Conservation (phyloP, 2,329 filamentous ascomycete genomes). For the Cryphonectria parasitica region DNA sequence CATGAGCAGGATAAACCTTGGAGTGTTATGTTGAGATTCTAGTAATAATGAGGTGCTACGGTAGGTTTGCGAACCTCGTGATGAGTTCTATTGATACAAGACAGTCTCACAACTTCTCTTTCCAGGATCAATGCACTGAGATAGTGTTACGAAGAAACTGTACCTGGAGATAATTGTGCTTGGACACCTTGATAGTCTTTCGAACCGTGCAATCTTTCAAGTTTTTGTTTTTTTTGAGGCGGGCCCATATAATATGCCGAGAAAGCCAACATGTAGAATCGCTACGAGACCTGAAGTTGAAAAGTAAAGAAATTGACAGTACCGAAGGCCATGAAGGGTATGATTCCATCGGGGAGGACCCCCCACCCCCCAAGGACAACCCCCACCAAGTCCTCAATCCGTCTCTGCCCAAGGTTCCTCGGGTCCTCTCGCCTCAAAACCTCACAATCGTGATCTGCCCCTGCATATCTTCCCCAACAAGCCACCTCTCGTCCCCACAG, state of each 20-base stretch:
- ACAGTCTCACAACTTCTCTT: neutral
- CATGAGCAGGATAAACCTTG: neutral
- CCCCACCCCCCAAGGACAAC: too few species aligned
- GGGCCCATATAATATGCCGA: too few species aligned
- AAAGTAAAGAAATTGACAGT: neutral
- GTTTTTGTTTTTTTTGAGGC: too few species aligned
- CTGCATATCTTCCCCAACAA: conserved; percentile 60
- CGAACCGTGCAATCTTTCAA: too few species aligned
- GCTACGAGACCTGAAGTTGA: neutral
- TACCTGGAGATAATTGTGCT: neutral
- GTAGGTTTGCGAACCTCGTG: neutral
- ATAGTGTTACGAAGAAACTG: neutral
- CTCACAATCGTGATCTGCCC: conserved; percentile 56
- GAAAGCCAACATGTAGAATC: too few species aligned
- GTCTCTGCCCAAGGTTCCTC: neutral
- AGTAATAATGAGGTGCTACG: neutral
- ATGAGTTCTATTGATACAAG: neutral
- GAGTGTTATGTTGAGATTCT: neutral
- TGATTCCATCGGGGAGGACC: too few species aligned
- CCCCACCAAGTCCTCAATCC: neutral
- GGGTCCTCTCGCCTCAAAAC: conserved; percentile 44
- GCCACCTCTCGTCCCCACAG: conserved; percentile 62
- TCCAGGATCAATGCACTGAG: neutral
- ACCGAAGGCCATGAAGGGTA: neutral
- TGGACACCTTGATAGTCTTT: neutral